Base-by-base conservation (phyloP, 1,139 yeast species). In the Lodderomyces theae region DNA sequence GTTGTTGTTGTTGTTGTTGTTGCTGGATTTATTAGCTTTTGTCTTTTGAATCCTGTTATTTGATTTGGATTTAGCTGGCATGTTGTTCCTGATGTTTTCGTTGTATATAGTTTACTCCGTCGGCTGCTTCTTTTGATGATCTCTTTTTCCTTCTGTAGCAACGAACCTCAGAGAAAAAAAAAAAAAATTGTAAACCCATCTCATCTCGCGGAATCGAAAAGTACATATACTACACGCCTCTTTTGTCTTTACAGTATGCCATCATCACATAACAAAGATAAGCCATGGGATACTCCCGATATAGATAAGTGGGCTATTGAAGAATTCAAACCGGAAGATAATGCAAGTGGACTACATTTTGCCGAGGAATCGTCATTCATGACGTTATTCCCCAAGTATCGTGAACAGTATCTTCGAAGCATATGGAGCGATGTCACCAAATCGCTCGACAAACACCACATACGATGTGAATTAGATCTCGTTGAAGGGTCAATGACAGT, bases 401-500 rank as follows among this genome's bases (percentile, higher is more conserved):
- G 99, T 66, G 98, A 94, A 66, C 82, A 77, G 46, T 94, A 92
- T 59, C 71, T 92, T 47, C 83, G 89, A 55, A 82, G 87, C 44
- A 79, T 92, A 41, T 94, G 98, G 98, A 83, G 86, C 42, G 97
- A 92, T 51, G 95, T 92, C 8, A 88, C 97, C 2, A 80, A 77
- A 51, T 75, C 92, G 0, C 69, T 94, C 36, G 88, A 85, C 21
- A 74, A 77, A 42, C 81, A 81, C 54, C 82, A 86, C 45, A 74
- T 92, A 40, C 82, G 82, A 17, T 87, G 97, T 63, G 86, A 83
- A 40, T 71, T 92, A 50, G 89, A 92, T 64, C 69, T 92, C 51
- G 96, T 94, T 15, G 98, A 92, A 61, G 99, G 99, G 37, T 82
- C 96, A 8, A 92, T 92, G 97, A 83, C 96, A 0, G 98, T 92